Evolutionary conservation across 495 filamentous ascomycete genomes (phyloP).

Genomic region (Echria macrotheca): DNA sequence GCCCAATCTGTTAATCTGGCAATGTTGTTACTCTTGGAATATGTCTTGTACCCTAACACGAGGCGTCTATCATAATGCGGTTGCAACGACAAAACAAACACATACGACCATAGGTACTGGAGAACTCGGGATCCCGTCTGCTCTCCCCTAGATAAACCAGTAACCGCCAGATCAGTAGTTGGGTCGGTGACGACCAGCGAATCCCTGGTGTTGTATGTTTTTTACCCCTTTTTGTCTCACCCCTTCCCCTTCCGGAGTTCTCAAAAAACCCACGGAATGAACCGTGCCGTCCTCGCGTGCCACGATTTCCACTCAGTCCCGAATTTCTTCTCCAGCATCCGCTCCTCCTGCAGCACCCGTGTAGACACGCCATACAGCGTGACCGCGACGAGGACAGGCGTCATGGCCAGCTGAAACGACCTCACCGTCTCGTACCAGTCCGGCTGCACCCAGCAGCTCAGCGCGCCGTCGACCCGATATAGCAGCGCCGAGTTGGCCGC

Average conservation of each 20-base stretch:
- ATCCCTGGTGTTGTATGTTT: constrained; percentile 39
- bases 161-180: constrained; percentile 34
- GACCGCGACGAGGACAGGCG: constrained; percentile 3
- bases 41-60: too few species aligned
- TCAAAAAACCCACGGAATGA: constrained; percentile 28
- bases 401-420: constrained; percentile 11
- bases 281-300: constrained; percentile 29
- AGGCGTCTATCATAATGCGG: too few species aligned
- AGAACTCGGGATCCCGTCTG: constrained; percentile 48
- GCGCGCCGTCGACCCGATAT: constrained; percentile 19
- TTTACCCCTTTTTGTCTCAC: too few species aligned
- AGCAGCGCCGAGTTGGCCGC: constrained; percentile 17
- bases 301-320: constrained; percentile 41
- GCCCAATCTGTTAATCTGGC: too few species aligned
- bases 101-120: constrained; percentile 43
- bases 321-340: constrained; percentile 37
- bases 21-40: too few species aligned
- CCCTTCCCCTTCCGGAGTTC: not conserved
- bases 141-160: constrained; percentile 42
- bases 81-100: too few species aligned
- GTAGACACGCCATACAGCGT: constrained; percentile 8
- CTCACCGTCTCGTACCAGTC: constrained; percentile 20
- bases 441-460: constrained; percentile 32
- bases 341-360: constrained; percentile 37
- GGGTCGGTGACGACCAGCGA: constrained; percentile 32